Conservation (phyloP, 2,329 filamentous ascomycete species). For the Zarea fungicola region DNA sequence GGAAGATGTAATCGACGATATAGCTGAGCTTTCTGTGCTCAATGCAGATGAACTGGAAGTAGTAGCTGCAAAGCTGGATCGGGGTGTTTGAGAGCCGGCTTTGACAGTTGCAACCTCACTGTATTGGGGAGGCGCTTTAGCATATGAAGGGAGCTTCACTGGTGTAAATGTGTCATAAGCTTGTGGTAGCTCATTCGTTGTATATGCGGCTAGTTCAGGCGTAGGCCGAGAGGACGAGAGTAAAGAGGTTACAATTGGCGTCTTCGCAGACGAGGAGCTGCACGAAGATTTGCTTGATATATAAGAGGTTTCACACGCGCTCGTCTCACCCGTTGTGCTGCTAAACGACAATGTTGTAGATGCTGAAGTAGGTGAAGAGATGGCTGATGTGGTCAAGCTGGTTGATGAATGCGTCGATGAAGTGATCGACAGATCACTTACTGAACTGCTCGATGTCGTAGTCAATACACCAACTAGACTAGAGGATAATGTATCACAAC, state of each 20-base stretch:
- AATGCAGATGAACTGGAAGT: background rate
- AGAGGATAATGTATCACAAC: background rate
- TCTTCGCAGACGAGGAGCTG: background rate
- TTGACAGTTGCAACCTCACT: background rate
- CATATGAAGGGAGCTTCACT: slow-evolving; percentile 4
- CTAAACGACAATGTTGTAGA: background rate
- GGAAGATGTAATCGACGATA: background rate
- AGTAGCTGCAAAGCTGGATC: background rate
- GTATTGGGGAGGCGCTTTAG: background rate
- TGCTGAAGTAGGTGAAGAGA: background rate
- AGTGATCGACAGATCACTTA: background rate
- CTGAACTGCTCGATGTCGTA: background rate
- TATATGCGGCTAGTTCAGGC: background rate
- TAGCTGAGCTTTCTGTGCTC: background rate
- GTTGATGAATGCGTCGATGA: background rate
- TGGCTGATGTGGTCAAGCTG: background rate
- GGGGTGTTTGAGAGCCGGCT: background rate
- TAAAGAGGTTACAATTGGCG: background rate
- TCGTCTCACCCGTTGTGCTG: too few relatives aligned
- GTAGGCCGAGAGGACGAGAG: background rate
- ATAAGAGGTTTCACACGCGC: background rate
- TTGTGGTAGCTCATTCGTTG: background rate
- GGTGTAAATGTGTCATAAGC: slow-evolving; percentile 7
- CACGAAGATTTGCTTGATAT: background rate
- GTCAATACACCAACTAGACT: too few relatives aligned